Evolutionary conservation across 371 early-diverging fungal genomes (phyloP).

Genomic region (Blakeslea trispora): DNA sequence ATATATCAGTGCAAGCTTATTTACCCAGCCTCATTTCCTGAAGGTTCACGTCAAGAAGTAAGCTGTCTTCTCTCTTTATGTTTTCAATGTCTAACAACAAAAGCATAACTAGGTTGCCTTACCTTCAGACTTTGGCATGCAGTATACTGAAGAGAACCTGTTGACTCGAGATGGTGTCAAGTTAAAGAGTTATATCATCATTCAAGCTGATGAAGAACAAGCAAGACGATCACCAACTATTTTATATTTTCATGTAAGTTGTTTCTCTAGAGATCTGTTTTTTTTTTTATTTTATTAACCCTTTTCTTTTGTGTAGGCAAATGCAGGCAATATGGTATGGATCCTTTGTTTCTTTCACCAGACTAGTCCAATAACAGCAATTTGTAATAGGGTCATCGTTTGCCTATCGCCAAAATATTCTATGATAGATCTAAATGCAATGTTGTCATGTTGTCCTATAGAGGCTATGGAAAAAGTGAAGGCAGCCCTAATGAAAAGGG

Average conservation of each 20-base stretch:
- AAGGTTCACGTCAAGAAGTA: constrained; percentile 73
- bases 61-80: constrained; percentile 5
- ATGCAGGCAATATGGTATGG: constrained; percentile 93
- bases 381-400: constrained; percentile 89
- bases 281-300: constrained; percentile 1
- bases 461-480: constrained; percentile 93
- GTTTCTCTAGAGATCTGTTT: not conserved
- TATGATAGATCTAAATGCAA: constrained; percentile 70
- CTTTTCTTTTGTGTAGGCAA: constrained; percentile 58
- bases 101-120: constrained; percentile 60
- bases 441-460: constrained; percentile 92
- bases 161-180: constrained; percentile 79
- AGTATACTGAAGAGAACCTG: constrained; percentile 75
- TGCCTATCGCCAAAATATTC: constrained; percentile 84
- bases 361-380: no score
- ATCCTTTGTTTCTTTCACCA: not conserved
- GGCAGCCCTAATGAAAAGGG: constrained; percentile 88
- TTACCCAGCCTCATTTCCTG: constrained; percentile 82
- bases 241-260: constrained; percentile 79
- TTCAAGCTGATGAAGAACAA: constrained; percentile 52
- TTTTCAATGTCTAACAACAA: not conserved
- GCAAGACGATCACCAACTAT: constrained; percentile 71
- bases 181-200: constrained; percentile 81
- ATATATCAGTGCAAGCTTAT: constrained; percentile 84
- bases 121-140: constrained; percentile 73